Evolutionary conservation across 2,329 filamentous ascomycete species (phyloP).

Genomic region (Alternaria panax): DNA sequence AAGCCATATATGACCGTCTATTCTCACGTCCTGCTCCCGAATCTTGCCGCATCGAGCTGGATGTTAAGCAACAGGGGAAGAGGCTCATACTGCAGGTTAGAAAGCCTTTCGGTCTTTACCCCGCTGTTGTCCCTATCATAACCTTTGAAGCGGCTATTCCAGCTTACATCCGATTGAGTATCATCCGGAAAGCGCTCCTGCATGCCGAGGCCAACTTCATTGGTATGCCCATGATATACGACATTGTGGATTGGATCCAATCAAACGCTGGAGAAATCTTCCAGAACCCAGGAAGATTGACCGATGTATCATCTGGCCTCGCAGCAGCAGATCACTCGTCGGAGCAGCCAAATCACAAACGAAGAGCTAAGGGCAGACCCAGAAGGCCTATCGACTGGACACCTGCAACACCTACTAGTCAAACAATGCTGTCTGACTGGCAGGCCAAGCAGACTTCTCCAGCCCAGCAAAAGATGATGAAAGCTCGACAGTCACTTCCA

Average conservation of each 20-base stretch:
- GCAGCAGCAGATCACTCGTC: constrained; percentile 59
- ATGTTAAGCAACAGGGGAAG: constrained; percentile 55
- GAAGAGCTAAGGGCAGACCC: constrained; percentile 29
- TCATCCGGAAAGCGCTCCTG: constrained; percentile 77
- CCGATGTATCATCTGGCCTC: constrained; percentile 80
- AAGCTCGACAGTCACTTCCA: constrained; percentile 75
- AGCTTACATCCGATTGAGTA: constrained; percentile 90
- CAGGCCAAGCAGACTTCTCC: constrained; percentile 68
- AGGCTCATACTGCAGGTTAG: constrained; percentile 70
- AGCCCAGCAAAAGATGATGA: constrained; percentile 76
- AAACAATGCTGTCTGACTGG: constrained; percentile 70
- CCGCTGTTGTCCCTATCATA: constrained; percentile 71
- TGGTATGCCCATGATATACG: constrained; percentile 91
- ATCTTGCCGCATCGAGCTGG: constrained; percentile 74
- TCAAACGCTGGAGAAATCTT: constrained; percentile 83
- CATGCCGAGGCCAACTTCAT: constrained; percentile 74
- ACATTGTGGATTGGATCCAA: constrained; percentile 90
- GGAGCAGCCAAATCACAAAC: constrained; percentile 22
- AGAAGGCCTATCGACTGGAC: constrained; percentile 69
- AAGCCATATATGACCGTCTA: constrained; percentile 81
- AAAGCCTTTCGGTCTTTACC: constrained; percentile 74
- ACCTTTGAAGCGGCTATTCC: constrained; percentile 74
- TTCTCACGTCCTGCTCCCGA: constrained; percentile 62
- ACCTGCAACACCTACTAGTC: constrained; percentile 64
- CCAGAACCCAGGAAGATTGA: constrained; percentile 80